Evolutionary conservation across 805 yeast species (phyloP), one percentile per base, ranked within the genome.

Genomic region (Saccharomycopsis malanga): DNA sequence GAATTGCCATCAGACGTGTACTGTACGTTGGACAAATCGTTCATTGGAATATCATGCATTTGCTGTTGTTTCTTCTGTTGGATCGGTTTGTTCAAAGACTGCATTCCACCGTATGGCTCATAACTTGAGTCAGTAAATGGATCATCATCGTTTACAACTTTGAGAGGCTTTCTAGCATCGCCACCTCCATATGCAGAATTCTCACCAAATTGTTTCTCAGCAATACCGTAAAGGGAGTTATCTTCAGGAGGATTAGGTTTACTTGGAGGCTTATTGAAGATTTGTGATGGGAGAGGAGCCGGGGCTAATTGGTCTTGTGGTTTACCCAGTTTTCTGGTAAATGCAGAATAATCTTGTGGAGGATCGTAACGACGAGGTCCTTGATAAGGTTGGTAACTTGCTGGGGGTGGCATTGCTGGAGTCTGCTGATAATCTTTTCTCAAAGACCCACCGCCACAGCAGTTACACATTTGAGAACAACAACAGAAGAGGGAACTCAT

Each of bases 401-500:
- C 38, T n/a, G n/a, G n/a, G n/a, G n/a, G n/a, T n/a, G n/a, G n/a
- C n/a, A n/a, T n/a, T n/a, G n/a, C n/a, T n/a, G n/a, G n/a, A n/a
- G n/a, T n/a, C 17, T 22, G 45, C 9, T 44, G 35, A 20, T 35
- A 15, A 25, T 24, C 35, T 20, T 22, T 32, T 25, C 32, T 30
- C 7, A 17, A 29, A 35, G 36, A 21, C 6, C 30, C n/a, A n/a
- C 49, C 52, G 3, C 48, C 48, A 30, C 53, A 45, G 25, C 46
- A 22, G 2, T 34, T 34, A 30, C 53, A 50, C 37, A 36, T 29
- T 14, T 24, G 20, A 20, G 42, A 25, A 30, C 25, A 39, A 18
- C 68, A 61, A 68, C 72, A 62, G 68, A 77, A 56, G 61, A 76
- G 63, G 60, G 71, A 49, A 58, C 61, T 38, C 60, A 71, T 48